These are phyloP conservation scores for Cryptosporidium canis DNA, from an alignment of 169 alveolate species.

Conservation along the genomic window DNA sequence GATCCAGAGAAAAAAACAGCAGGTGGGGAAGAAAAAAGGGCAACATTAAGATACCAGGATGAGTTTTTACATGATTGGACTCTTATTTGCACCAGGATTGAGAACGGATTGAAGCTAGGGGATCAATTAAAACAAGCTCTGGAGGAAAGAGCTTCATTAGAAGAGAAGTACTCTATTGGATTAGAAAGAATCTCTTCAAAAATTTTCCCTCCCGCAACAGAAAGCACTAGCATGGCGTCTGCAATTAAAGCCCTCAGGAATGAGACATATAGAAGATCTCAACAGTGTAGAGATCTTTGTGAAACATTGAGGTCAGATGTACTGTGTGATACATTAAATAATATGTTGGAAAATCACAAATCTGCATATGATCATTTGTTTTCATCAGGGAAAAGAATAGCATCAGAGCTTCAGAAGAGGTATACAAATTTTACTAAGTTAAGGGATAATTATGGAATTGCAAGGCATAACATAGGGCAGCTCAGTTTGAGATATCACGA, in stretches of 20 bases:
- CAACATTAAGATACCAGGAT: not conserved
- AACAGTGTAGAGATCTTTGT: conserved; percentile 58
- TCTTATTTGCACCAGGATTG: conserved; percentile 55
- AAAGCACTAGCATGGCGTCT: conserved; percentile 41
- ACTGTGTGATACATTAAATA: conserved; percentile 29
- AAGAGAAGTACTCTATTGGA: conserved; percentile 49
- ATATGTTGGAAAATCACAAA: conserved; percentile 48
- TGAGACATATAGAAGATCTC: conserved; percentile 57
- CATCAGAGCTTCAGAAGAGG: conserved; percentile 31
- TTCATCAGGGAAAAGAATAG: conserved; percentile 20
- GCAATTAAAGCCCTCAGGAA: conserved; percentile 54
- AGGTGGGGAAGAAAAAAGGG: not conserved
- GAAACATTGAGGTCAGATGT: conserved; percentile 60
- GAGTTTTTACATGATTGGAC: conserved; percentile 70
- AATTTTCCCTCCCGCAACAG: conserved; percentile 65
- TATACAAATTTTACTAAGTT: conserved; percentile 16
- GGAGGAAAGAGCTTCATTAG: conserved; percentile 58
- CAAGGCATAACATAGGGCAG: conserved; percentile 52
- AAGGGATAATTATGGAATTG: conserved; percentile 59
- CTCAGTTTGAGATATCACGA: conserved; percentile 38
- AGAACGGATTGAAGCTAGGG: conserved; percentile 44
- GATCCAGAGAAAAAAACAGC: not conserved
- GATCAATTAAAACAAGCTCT: conserved; percentile 34
- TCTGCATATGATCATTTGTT: conserved; percentile 30
- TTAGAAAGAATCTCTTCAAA: conserved; percentile 52